Conservation (phyloP, 768 basidiomycete species). For the Tricholoma flavovirens region DNA sequence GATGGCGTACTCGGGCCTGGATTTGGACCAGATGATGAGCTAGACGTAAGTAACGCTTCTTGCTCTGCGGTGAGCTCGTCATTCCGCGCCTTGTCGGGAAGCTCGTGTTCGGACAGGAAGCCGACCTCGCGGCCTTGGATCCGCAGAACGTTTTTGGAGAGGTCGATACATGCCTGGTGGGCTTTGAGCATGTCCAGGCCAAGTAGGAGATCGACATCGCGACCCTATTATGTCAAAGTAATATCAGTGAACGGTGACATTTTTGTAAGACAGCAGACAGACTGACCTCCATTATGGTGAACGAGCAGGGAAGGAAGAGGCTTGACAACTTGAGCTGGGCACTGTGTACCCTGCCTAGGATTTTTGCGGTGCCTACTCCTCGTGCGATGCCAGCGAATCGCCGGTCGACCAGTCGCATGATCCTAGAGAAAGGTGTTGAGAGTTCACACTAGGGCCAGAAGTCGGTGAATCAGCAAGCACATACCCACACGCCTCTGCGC, state of each 20-base stretch:
- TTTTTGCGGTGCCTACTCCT: constrained; percentile 92
- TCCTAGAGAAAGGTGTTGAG: constrained; percentile 33
- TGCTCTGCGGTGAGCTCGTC: constrained; percentile 22
- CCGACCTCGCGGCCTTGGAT: constrained; percentile 86
- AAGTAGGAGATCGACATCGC: constrained; percentile 90
- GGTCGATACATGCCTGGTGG: constrained; percentile 93
- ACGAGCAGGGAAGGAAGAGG: constrained; percentile 80
- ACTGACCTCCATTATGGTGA: constrained; percentile 90
- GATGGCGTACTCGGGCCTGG: constrained; percentile 13
- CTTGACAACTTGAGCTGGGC: constrained; percentile 88
- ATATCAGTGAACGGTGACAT: not conserved
- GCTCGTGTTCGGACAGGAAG: constrained; percentile 92
- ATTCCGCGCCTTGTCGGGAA: constrained; percentile 73
- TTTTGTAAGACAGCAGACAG: not conserved
- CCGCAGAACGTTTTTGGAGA: constrained; percentile 83
- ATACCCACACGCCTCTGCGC: constrained; percentile 87
- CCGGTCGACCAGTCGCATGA: constrained; percentile 90
- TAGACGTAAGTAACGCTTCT: constrained; percentile 16
- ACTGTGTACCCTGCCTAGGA: constrained; percentile 90
- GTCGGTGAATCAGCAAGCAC: constrained; percentile 17
- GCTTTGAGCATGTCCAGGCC: constrained; percentile 99
- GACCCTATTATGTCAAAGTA: constrained; percentile 47
- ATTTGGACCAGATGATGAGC: constrained; percentile 12
- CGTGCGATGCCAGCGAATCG: constrained; percentile 85
- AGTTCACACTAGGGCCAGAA: not conserved